phyloP scores from a whole-genome alignment of 176 grass and related monocot genomes.

The Lolium multiflorum region DNA sequence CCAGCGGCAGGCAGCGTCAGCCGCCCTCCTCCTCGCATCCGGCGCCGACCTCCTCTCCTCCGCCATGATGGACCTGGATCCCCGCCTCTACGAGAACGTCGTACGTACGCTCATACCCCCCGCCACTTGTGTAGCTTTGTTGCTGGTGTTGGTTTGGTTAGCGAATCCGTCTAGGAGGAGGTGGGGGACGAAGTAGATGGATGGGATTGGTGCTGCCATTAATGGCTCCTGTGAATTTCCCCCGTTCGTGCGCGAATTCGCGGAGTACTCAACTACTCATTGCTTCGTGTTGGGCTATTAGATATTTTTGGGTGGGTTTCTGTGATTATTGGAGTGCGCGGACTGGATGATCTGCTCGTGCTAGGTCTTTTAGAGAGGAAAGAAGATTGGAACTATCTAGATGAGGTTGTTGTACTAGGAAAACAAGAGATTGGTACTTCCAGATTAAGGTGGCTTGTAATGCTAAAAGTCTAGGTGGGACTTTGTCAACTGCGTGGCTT shows the following conservation, averaged over 20 bases:
- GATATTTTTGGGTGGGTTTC: not conserved
- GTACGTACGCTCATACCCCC: conserved; percentile 43
- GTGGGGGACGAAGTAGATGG: conserved; percentile 9
- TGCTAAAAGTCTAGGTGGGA: not conserved
- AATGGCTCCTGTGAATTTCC: conserved; percentile 4
- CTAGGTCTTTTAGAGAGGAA: conserved; percentile 28
- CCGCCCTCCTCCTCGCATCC: conserved; percentile 30
- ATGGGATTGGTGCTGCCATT: not conserved
- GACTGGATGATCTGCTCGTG: not conserved
- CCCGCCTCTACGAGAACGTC: conserved; percentile 74
- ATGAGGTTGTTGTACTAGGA: not conserved
- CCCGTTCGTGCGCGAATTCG: not conserved
- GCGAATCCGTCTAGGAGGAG: conserved; percentile 9
- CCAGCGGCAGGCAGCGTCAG: conserved; percentile 12
- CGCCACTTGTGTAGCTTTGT: not conserved
- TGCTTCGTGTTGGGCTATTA: not conserved
- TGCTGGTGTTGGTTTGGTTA: conserved; percentile 14
- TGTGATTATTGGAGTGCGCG: not conserved
- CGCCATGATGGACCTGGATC: conserved; percentile 86
- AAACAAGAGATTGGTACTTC: not conserved
- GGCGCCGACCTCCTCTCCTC: conserved; percentile 16
- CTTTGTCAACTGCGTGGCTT: not conserved
- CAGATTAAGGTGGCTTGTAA: not conserved
- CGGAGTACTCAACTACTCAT: not conserved
- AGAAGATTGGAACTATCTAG: not conserved